A percentile compares a stretch with the other conserved stretches of the same genome.
Evolutionary conservation across 2,329 filamentous ascomycete genomes (phyloP).

Genomic region (Diaporthe nobilis): DNA sequence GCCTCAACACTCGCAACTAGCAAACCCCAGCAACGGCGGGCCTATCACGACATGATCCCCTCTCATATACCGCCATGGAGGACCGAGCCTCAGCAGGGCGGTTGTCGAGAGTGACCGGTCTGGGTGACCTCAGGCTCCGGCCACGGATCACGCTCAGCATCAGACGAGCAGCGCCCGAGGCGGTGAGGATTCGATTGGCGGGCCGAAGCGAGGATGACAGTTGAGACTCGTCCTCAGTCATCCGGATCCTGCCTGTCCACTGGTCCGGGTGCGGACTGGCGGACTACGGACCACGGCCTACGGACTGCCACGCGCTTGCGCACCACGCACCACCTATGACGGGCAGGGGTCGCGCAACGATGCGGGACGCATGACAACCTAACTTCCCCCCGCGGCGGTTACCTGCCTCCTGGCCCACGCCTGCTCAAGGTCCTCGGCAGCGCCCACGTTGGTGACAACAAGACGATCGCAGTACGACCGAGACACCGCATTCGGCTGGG

Average conservation of each 20-base stretch:
- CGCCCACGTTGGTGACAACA: constrained; percentile 23
- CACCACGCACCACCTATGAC: constrained; percentile 6
- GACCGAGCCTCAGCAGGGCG: neutral
- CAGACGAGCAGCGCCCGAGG: neutral
- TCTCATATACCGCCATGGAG: neutral
- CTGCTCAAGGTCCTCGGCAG: constrained; percentile 5
- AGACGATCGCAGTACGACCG: constrained; percentile 37
- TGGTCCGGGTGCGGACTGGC: neutral
- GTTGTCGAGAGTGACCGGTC: neutral
- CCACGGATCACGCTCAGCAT: neutral
- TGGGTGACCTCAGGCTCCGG: neutral
- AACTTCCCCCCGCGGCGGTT: constrained; percentile 8
- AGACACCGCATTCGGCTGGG: constrained; percentile 36
- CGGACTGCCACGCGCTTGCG: constrained; percentile 8
- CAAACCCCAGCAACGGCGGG: neutral
- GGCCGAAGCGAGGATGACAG: constrained; percentile 29
- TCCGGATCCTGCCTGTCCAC: constrained; percentile 11
- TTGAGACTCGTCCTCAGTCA: constrained; percentile 2
- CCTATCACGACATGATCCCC: neutral
- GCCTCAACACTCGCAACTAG: constrained; percentile 9
- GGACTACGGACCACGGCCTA: neutral
- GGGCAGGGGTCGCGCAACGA: neutral
- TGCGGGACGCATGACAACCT: constrained; percentile 13
- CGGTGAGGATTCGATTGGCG: constrained; percentile 20
- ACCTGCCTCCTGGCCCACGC: constrained; percentile 16